These are phyloP conservation scores for Phytophthora vignae DNA, from an alignment of 352 stramenopile species.

Conservation along the genomic window DNA sequence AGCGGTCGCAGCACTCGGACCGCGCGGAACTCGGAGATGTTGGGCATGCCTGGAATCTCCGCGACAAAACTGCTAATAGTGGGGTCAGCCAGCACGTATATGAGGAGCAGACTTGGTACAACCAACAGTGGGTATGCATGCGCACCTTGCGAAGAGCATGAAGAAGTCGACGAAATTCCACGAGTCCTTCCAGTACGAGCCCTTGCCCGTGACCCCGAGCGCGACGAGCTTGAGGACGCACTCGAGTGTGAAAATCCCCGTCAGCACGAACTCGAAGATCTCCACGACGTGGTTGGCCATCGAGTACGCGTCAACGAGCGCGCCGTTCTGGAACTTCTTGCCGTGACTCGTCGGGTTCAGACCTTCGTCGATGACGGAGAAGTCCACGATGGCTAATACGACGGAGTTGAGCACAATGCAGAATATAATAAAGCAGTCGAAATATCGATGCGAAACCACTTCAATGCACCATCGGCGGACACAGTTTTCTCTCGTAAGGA, in stretches of 20 bases:
- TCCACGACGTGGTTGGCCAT: slow-evolving; percentile 59
- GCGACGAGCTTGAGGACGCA: slow-evolving; percentile 89
- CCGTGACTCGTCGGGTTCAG: slow-evolving; percentile 62
- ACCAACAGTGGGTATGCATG: neutral
- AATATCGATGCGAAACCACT: slow-evolving; percentile 55
- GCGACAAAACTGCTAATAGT: slow-evolving; percentile 36
- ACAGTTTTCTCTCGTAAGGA: slow-evolving; percentile 45
- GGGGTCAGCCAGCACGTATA: neutral
- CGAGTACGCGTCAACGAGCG: slow-evolving; percentile 54
- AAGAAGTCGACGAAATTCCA: slow-evolving; percentile 94
- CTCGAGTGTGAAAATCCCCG: slow-evolving; percentile 84
- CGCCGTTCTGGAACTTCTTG: slow-evolving; percentile 40
- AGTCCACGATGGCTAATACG: slow-evolving; percentile 81
- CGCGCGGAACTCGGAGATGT: slow-evolving; percentile 76
- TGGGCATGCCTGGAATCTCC: slow-evolving; percentile 53
- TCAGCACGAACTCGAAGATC: slow-evolving; percentile 76
- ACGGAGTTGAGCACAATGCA: slow-evolving; percentile 84
- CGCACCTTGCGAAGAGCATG: slow-evolving; percentile 82
- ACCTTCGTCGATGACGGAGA: slow-evolving; percentile 59
- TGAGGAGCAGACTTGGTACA: neutral
- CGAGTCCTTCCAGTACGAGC: slow-evolving; percentile 77
- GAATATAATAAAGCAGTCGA: slow-evolving; percentile 81
- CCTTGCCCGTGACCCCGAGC: slow-evolving; percentile 69
- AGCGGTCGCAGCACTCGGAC: slow-evolving; percentile 87
- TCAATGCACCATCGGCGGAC: slow-evolving; percentile 47